Evolutionary conservation across 75 land plant species (phyloP).

Genomic region (Picea sitchensis): DNA sequence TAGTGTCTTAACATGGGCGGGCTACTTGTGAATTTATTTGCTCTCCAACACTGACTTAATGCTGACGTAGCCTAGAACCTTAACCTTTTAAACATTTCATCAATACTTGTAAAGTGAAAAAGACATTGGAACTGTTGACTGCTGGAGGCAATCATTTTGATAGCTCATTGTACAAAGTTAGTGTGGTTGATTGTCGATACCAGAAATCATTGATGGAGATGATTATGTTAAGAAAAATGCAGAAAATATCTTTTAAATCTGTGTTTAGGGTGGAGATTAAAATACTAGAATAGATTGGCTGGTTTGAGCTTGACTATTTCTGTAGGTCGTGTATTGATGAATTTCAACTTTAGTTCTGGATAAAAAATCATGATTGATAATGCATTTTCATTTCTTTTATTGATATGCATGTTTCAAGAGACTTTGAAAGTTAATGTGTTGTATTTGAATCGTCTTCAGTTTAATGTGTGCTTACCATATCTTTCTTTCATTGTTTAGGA

Average conservation of each 20-base stretch:
- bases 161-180: slow-evolving; percentile 6
- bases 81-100: slow-evolving; percentile 2
- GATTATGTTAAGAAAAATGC: slow-evolving; percentile 6
- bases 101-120: background rate
- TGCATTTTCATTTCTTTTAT: background rate
- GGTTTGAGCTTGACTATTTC: background rate
- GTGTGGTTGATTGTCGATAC: background rate
- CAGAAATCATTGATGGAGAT: slow-evolving; percentile 8
- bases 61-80: slow-evolving; percentile 1
- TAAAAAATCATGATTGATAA: background rate
- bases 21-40: slow-evolving; percentile 3
- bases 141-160: slow-evolving; percentile 7
- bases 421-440: background rate
- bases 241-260: background rate
- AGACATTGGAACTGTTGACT: background rate
- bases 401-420: background rate
- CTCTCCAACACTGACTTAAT: background rate
- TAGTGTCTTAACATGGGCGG: slow-evolving; percentile 5
- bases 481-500: background rate
- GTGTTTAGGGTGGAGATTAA: background rate
- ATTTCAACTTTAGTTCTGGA: background rate
- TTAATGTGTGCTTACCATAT: background rate
- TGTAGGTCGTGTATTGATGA: background rate
- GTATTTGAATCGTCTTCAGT: background rate
- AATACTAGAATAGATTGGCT: background rate